Conservation (phyloP, 2,329 filamentous ascomycete genomes). For the Aspergillus aculeatinus region DNA sequence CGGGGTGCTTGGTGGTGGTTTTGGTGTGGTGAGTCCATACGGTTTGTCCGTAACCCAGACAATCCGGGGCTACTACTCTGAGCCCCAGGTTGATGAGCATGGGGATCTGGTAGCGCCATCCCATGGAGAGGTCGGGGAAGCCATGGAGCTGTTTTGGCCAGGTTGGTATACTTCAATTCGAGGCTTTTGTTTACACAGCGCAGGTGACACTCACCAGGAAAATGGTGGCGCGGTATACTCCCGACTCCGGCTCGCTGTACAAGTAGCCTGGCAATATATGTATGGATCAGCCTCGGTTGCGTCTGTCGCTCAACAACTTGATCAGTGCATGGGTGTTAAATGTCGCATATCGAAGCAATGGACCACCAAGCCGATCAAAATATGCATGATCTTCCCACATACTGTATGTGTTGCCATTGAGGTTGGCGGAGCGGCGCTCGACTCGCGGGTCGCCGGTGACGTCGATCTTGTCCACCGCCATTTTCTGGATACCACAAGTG, state of each 20-base stretch:
- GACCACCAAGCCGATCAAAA: not conserved
- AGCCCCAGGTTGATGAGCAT: slow-evolving; percentile 69
- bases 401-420: slow-evolving; percentile 71
- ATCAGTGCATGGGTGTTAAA: too few relatives aligned
- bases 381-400: slow-evolving; percentile 17
- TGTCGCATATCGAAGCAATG: not conserved
- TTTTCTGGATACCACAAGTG: slow-evolving; percentile 23
- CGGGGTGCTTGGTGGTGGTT: not conserved
- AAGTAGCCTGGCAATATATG: slow-evolving; percentile 48
- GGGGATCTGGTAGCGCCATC: slow-evolving; percentile 89
- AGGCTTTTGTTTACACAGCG: not conserved
- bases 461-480: slow-evolving; percentile 62
- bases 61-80: slow-evolving; percentile 79
- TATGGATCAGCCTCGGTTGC: slow-evolving; percentile 8
- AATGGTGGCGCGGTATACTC: slow-evolving; percentile 51
- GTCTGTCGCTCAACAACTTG: not conserved
- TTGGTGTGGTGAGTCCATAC: slow-evolving; percentile 35
- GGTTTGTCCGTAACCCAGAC: slow-evolving; percentile 81
- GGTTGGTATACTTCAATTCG: too few relatives aligned
- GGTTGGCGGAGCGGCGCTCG: slow-evolving; percentile 59
- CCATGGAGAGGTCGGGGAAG: slow-evolving; percentile 78
- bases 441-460: slow-evolving; percentile 65
- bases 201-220: slow-evolving; percentile 47
- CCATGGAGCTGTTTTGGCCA: slow-evolving; percentile 61
- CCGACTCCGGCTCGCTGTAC: slow-evolving; percentile 47